Conservation (phyloP, 768 basidiomycete genomes). For the Naganishia friedmannii region DNA sequence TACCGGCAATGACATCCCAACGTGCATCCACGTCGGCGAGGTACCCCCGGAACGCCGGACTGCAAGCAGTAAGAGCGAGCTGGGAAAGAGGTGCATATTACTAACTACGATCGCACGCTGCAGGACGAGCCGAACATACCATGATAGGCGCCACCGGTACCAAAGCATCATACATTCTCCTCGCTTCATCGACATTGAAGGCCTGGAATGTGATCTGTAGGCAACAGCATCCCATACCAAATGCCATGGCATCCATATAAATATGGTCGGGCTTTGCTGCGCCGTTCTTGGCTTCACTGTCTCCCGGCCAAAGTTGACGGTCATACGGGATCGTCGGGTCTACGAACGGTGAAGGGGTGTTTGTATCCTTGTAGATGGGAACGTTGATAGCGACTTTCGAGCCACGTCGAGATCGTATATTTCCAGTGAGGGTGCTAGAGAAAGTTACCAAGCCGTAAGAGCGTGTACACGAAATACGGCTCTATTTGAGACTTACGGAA, state of each 20-base stretch:
- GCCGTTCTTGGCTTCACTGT: slow-evolving; percentile 83
- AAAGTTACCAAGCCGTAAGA: neutral
- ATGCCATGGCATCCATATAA: slow-evolving; percentile 99
- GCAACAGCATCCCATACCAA: slow-evolving; percentile 99
- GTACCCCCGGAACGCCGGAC: slow-evolving; percentile 90
- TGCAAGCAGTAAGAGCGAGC: slow-evolving; percentile 87
- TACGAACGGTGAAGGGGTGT: slow-evolving; percentile 83
- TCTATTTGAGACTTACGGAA: slow-evolving; percentile 69
- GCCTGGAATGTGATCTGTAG: slow-evolving; percentile 97
- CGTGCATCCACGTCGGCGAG: slow-evolving; percentile 95
- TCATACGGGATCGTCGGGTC: slow-evolving; percentile 91
- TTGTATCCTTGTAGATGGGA: slow-evolving; percentile 82
- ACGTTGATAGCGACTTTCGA: slow-evolving; percentile 94
- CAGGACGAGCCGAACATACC: slow-evolving; percentile 50
- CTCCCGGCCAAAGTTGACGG: slow-evolving; percentile 76
- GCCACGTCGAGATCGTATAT: slow-evolving; percentile 83
- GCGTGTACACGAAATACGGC: neutral
- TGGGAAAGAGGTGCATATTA: slow-evolving; percentile 54
- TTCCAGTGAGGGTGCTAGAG: slow-evolving; percentile 87
- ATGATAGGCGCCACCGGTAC: slow-evolving; percentile 93
- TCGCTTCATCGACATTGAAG: slow-evolving; percentile 86
- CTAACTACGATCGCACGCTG: neutral
- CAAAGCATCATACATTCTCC: slow-evolving; percentile 91
- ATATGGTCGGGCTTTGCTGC: slow-evolving; percentile 87
- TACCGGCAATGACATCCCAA: slow-evolving; percentile 98